Base-by-base conservation (phyloP, 257 asterid species). In the Vinca minor region DNA sequence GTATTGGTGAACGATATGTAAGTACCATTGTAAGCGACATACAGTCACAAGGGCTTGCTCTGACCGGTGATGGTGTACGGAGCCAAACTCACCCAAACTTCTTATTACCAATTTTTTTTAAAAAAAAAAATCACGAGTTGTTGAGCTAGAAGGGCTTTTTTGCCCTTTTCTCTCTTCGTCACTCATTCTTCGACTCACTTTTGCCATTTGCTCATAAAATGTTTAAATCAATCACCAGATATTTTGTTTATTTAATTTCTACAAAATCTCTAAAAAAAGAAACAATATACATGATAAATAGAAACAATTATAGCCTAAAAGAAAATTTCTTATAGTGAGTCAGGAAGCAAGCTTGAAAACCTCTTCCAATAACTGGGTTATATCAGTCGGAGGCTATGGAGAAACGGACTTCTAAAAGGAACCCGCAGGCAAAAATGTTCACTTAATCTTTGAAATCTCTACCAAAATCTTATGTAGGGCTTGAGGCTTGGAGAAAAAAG, bases 401-500 rank as follows among this genome's bases (percentile, higher is more conserved):
- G 13, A 59, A 61, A 1, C 28, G 62, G 53, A 48, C 48, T 14
- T 49, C 32, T 0, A 67, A 41, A 39, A 60, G 44, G 25, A 29
- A 60, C 58, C 15, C 26, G 14, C 23, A 28, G 26, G 45, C 8
- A 65, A 58, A 20, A 42, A 38, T 53, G 52, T 55, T 81, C 73
- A 78, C 4, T 74, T 79, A 73, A 84, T 83, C 79, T 69, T 84
- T 21, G 97, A 84, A 68, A 93, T 86, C 65, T 93, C 97, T 20
- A 85, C 87, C 58, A 93, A 74, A 49, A 76, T 66, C 76, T 79
- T 93, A 74, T 93, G 97, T 59, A 93, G 72, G 31, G 94, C 97
- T 80, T 87, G 99, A 66, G 99, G 99, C 77, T 87, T 93, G 2
- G 99, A 93, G 84, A 93, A 93, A 74, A 89, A 93, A 0, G 99